A percentile compares a stretch with the other conserved stretches of the same genome.
Conservation (phyloP, 441 rosid species). For the Erodium moschatum region DNA sequence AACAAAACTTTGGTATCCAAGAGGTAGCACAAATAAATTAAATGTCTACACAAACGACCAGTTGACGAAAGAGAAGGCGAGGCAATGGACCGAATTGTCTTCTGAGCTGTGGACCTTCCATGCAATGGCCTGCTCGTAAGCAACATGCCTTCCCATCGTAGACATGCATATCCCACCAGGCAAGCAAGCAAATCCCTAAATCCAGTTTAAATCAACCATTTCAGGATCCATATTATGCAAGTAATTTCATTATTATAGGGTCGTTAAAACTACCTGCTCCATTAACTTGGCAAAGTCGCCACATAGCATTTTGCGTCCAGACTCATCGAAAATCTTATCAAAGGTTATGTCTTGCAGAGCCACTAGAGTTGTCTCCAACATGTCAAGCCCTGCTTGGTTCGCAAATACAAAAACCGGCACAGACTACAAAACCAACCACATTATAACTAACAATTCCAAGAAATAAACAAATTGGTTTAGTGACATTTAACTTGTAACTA, state of each 20-base stretch:
- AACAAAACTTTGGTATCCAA: too few species aligned
- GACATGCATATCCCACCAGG: constrained; percentile 85
- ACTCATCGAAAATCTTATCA: constrained; percentile 58
- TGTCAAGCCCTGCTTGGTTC: constrained; percentile 90
- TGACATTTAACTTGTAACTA: neutral
- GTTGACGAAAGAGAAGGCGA: constrained; percentile 77
- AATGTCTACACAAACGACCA: constrained; percentile 77
- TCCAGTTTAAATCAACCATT: neutral
- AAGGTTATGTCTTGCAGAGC: constrained; percentile 40
- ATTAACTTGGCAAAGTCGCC: constrained; percentile 68
- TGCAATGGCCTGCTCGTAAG: constrained; percentile 73
- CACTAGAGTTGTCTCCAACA: constrained; percentile 91
- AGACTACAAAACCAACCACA: constrained; percentile 38
- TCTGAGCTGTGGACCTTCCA: constrained; percentile 79
- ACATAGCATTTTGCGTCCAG: constrained; percentile 64
- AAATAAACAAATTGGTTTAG: too few species aligned
- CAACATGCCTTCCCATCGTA: constrained; percentile 75
- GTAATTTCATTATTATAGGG: neutral
- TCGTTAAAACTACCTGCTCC: constrained; percentile 51
- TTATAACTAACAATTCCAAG: neutral
- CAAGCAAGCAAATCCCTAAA: constrained; percentile 62
- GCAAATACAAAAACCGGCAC: constrained; percentile 76
- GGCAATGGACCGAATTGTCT: constrained; percentile 66
- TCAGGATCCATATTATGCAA: neutral
- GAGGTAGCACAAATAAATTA: too few species aligned